A percentile compares a stretch with the other conserved stretches of the same genome.
phyloP scores from a whole-genome alignment of 1,284 basidiomycete genomes.

The Veloboletus limbatus region DNA sequence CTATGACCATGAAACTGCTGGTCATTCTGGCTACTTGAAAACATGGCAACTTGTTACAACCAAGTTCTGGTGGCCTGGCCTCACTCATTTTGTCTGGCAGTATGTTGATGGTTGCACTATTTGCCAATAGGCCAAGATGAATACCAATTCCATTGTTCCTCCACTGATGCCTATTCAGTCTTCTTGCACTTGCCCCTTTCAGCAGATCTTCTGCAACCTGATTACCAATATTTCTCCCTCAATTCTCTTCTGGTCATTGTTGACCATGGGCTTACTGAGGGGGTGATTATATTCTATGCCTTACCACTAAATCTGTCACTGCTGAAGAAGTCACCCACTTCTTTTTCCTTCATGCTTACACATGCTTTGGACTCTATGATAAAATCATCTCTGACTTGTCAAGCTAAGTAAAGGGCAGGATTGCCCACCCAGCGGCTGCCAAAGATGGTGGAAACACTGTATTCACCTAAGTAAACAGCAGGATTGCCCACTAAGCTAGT shows the following conservation, averaged over 20 bases:
- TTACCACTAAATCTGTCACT: too few species aligned
- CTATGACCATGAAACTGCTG: not conserved
- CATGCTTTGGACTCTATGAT: slow-evolving; percentile 15
- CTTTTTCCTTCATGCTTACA: slow-evolving; percentile 18
- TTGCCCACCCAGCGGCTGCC: too few species aligned
- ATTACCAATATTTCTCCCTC: not conserved
- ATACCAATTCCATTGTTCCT: too few species aligned
- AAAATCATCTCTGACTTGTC: slow-evolving; percentile 28
- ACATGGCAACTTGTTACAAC: not conserved
- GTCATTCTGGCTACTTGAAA: not conserved
- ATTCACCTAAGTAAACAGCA: too few species aligned
- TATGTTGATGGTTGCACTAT: not conserved
- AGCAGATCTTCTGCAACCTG: not conserved
- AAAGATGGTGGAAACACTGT: too few species aligned
- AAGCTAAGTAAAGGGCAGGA: too few species aligned
- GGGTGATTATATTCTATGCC: too few species aligned
- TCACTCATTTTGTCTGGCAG: not conserved
- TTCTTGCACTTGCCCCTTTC: not conserved
- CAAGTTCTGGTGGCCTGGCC: not conserved
- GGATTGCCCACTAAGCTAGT: too few species aligned
- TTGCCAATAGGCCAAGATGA: too few species aligned
- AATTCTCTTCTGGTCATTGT: too few species aligned
- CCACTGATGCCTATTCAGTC: too few species aligned
- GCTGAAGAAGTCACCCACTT: slow-evolving; percentile 4
- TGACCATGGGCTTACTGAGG: too few species aligned